Evolutionary conservation across 2,329 filamentous ascomycete species (phyloP), one percentile per base, ranked within the genome.

Genomic region (Cladophialophora psammophila): DNA sequence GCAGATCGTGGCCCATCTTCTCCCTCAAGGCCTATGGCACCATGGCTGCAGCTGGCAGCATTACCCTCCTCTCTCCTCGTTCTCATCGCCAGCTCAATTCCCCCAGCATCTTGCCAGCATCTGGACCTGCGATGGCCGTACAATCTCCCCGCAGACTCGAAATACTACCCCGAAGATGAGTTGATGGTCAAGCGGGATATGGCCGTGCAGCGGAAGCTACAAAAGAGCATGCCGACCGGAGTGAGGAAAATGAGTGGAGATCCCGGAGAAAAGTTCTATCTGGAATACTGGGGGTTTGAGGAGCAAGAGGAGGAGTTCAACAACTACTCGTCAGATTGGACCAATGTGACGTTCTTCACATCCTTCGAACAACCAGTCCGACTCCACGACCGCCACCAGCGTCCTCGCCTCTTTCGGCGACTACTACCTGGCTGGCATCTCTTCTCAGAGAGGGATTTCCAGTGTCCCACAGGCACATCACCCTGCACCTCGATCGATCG

Each of bases 401-500:
- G 36, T 60, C 68, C 32, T 58, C 56, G 42, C 8, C 48, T 42
- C 35, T n/a, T 56, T 12, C 13, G 31, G 38, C 42, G 61, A 52
- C 59, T 57, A 32, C 45, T 63, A 18, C 69, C 64, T 35, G 60
- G 63, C n/a, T 69, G 63, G 59, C 53, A 67, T 54, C 54, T 69
- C 7, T 68, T 72, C 18, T 63, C 57, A n/a, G 69, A 71, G 57
- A 61, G 87, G 65, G 83, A 82, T 56, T 90, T 87, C 73, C 75
- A 84, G 67, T 90, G 88, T 74, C 88, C 88, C 0, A 74, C 79
- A 6, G 85, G 81, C 18, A 89, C 86, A 0, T 78, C 74, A 20
- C 79, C 80, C 45, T 90, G 88, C 74, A 78, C 81, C 6, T 81
- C 79, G 2, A 87, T 89, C 70, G 80, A 80, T 13, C 82, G 84